Evolutionary conservation across 768 basidiomycete species (phyloP), one percentile per base, ranked within the genome.

Genomic region (Rhizopogon vesiculosus): DNA sequence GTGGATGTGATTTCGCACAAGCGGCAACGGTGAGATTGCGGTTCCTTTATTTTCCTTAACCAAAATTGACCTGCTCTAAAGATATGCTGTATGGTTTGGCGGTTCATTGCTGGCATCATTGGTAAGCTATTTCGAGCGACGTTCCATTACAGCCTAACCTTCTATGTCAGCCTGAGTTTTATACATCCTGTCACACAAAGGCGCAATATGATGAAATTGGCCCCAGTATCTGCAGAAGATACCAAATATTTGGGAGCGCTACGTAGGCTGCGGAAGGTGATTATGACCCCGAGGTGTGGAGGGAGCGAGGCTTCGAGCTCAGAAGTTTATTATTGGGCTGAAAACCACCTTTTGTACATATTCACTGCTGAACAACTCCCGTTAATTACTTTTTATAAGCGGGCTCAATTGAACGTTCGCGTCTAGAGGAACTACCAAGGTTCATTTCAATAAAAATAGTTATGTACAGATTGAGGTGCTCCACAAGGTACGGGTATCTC

Each of bases 1-100:
- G 95, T 98, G 59, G 95, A 99, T 58, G 96, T 99, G 65, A 97
- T 98, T 67, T 91, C 90, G 8, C 97, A 99, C 81, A 98, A 98
- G 76, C 87, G 93, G 56, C 96, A 98, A 76, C 81, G 94, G 80
- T 94, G 72, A 65, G 74, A 62, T 18, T 18, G 1, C 42, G 39
- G 0, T 33, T 45, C 22, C 35, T 18, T 15, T 56, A 16, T 38
- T 42, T 35, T 50, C 3, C 16, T 22, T 7, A 22, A 25, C 53
- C 18, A 22, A 28, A 35, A 43, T 31, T 64, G 45, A 66, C 42
- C 54, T 55, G 41, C 45, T 43, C 42, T 49, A 35, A 54, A 89
- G 88, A 59, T 89, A 92, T 59, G 97, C 97, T 18, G 97, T 98
- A 31, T 99, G 97, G 97, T 98, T 91, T 64, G 97, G 97, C 64